Evolutionary conservation across 2,329 filamentous ascomycete genomes (phyloP), one percentile per base, ranked within the genome.

Genomic region (Blastomyces parvus): DNA sequence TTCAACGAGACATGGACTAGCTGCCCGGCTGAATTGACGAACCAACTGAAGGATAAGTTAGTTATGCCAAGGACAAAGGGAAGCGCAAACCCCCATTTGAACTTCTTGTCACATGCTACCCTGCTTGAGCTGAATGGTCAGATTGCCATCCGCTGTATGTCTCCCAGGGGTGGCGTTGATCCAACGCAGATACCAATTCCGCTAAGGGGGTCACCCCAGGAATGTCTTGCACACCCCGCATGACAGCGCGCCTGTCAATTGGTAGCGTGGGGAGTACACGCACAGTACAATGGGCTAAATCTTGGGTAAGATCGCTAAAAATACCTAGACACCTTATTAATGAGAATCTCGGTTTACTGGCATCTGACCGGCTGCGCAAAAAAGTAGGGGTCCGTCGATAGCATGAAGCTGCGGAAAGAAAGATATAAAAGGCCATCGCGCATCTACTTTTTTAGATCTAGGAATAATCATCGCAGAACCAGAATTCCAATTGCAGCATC

Each of bases 391-490:
- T 22, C 17, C 40, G n/a, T 48, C 4, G 14, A 59, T 36, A 27
- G 5, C 40, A 59, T 46, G 25, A 27, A 30, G 38, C 38, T 48
- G 40, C 33, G 6, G 25, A 59, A 25, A 33, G 9, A 59, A 36
- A 59, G 22, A n/a, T 36, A 46, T 59, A 48, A 59, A 59, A 42
- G 17, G 25, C 8, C 17, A 46, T 33, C 17, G 44, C 33, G 14
- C 19, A 30, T 33, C 42, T 33, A 42, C 58, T 22, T 48, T 27
- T 22, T 48, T 27, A 46, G 17, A 17, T 36, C 33, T 19, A 59
- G 58, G 50, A 59, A 58, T 30, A 25, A 44, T 42, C 9, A 58
- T 58, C 36, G 44, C 36, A 59, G 22, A 59, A 46, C 36, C 56
- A 30, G 9, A 48, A 59, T 30, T 27, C 14, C 58, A 48, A 48